Conservation (phyloP, 2,329 filamentous ascomycete species). For the Volutella citrinella region DNA sequence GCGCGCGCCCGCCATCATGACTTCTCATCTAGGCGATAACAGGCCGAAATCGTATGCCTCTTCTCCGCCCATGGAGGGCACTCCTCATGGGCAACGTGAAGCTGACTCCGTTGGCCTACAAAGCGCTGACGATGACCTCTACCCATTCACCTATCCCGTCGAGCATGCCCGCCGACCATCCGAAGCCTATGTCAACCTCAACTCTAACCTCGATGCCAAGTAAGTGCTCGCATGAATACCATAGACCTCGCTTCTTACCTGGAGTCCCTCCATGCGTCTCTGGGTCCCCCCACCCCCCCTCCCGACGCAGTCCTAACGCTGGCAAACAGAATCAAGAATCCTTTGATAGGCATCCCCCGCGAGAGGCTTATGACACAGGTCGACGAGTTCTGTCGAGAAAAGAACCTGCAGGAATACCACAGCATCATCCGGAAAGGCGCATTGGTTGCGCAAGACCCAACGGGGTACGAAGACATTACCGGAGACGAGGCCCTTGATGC, state of each 20-base stretch:
- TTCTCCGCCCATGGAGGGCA: too few relatives aligned
- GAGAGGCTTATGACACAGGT: constrained; percentile 52
- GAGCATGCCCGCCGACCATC: constrained; percentile 34
- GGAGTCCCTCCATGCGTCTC: too few relatives aligned
- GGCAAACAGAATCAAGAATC: constrained; percentile 39
- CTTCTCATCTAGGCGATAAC: constrained; percentile 21
- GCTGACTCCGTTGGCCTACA: too few relatives aligned
- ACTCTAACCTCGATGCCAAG: constrained; percentile 45
- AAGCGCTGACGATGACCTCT: too few relatives aligned
- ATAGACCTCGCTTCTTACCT: too few relatives aligned
- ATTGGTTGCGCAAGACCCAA: constrained; percentile 69
- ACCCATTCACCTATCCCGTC: constrained; percentile 28
- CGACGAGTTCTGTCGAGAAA: constrained; percentile 58
- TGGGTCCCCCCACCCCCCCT: too few relatives aligned
- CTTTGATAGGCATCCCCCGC: constrained; percentile 51
- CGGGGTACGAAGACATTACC: constrained; percentile 56
- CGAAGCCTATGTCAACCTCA: constrained; percentile 39
- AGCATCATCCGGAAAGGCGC: constrained; percentile 65
- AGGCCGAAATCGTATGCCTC: too few relatives aligned
- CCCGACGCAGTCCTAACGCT: not conserved
- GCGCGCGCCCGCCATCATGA: constrained; percentile 13
- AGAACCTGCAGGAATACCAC: constrained; percentile 57
- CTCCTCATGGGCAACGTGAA: too few relatives aligned
- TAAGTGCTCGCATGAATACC: too few relatives aligned
- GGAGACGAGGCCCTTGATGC: constrained; percentile 57